These are phyloP conservation scores for Melanogaster broomeanus DNA, from an alignment of 768 basidiomycete genomes.

Conservation along the genomic window DNA sequence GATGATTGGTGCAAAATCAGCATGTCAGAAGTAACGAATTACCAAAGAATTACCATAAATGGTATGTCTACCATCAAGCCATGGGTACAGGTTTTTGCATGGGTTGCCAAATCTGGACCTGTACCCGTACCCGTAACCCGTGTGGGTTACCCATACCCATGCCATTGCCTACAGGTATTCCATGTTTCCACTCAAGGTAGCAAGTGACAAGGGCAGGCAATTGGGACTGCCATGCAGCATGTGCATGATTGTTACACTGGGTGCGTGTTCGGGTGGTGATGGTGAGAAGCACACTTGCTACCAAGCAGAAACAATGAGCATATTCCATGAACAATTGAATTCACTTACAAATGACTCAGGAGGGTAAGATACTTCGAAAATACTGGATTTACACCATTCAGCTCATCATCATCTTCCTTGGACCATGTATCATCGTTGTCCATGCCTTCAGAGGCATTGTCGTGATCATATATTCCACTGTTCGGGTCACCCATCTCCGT, in stretches of 20 bases:
- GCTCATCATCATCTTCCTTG: not conserved
- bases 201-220: not conserved
- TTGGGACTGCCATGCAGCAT: not conserved
- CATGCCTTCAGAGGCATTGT: not conserved
- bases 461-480: too few species aligned
- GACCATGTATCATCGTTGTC: not conserved
- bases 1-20: too few species aligned
- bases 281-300: not conserved
- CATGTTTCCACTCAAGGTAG: not conserved
- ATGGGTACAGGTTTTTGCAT: too few species aligned
- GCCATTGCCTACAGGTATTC: too few species aligned
- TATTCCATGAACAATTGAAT: too few species aligned
- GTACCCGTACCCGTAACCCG: too few species aligned
- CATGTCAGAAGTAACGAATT: too few species aligned
- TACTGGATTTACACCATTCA: not conserved
- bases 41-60: too few species aligned
- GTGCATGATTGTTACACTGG: not conserved
- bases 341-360: not conserved
- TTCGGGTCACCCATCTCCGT: too few species aligned
- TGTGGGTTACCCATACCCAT: too few species aligned
- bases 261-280: not conserved
- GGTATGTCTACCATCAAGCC: too few species aligned
- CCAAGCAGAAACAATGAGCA: not conserved
- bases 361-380: not conserved
- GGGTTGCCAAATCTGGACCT: too few species aligned